These are phyloP conservation scores for Eimeria maxima DNA, from an alignment of 169 alveolate species.

Conservation along the genomic window DNA sequence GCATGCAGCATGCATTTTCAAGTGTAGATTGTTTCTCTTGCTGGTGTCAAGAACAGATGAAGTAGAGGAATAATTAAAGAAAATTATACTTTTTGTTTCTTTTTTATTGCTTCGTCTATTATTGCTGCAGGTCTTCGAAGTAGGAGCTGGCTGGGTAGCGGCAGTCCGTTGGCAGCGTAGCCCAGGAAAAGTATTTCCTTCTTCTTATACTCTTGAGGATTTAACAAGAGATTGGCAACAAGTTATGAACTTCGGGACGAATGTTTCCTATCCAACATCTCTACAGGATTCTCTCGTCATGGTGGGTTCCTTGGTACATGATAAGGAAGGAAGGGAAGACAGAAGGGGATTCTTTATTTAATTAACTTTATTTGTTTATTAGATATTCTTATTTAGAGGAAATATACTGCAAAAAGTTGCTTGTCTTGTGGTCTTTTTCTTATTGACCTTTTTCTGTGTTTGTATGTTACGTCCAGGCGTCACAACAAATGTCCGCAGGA, in stretches of 20 bases:
- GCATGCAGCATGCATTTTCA: too few relatives aligned
- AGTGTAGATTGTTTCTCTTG: too few relatives aligned
- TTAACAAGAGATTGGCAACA: constrained; percentile 64
- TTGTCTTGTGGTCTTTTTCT: too few relatives aligned
- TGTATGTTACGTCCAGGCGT: constrained; percentile 20
- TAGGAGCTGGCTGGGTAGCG: constrained; percentile 92
- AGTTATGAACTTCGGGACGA: constrained; percentile 5
- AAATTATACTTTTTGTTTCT: background rate
- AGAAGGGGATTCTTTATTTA: too few relatives aligned
- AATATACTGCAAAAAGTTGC: too few relatives aligned
- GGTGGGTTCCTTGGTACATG: constrained; percentile 14
- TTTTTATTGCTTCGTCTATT: background rate
- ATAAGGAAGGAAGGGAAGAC: too few relatives aligned
- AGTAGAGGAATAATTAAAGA: background rate
- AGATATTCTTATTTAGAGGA: too few relatives aligned
- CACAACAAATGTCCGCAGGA: constrained; percentile 31
- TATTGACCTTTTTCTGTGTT: too few relatives aligned
- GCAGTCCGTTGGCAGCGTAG: constrained; percentile 90
- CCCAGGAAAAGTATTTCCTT: constrained; percentile 38
- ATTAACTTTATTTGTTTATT: background rate
- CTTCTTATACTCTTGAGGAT: constrained; percentile 72
- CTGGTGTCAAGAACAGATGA: too few relatives aligned
- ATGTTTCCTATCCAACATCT: constrained; percentile 76
- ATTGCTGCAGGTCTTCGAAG: constrained; percentile 87
- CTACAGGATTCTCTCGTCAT: constrained; percentile 77